These are phyloP conservation scores for Candida odintsovae DNA, from an alignment of 805 yeast genomes.

Conservation along the genomic window DNA sequence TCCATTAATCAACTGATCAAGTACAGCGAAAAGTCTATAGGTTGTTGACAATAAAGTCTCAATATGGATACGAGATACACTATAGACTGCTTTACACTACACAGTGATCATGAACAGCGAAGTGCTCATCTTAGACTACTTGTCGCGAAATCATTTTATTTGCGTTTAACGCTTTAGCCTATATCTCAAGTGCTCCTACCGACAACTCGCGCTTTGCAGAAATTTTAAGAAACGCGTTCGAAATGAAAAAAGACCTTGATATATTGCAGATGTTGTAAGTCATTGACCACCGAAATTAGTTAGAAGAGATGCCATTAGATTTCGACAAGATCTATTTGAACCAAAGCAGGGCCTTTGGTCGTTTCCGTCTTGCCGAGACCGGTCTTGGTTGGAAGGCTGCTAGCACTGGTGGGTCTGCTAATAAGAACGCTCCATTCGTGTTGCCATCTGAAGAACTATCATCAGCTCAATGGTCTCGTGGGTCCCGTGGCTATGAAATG, in stretches of 20 bases:
- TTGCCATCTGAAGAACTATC: conserved; percentile 83
- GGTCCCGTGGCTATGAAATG: conserved; percentile 85
- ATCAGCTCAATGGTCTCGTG: conserved; percentile 85
- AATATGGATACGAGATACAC: too few relatives aligned
- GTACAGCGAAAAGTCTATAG: too few relatives aligned
- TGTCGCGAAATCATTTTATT: too few relatives aligned
- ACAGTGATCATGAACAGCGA: too few relatives aligned
- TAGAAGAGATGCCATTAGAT: conserved; percentile 36
- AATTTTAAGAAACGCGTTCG: not conserved
- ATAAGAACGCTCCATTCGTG: conserved; percentile 67
- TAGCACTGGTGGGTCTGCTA: conserved; percentile 40
- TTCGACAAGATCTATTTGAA: conserved; percentile 88
- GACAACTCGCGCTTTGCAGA: not conserved
- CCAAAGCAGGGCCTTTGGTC: conserved; percentile 77
- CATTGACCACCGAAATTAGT: not conserved
- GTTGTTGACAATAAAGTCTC: too few relatives aligned
- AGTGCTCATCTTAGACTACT: too few relatives aligned
- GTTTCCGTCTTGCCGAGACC: conserved; percentile 92
- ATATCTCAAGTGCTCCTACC: not conserved
- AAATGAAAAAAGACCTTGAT: not conserved
- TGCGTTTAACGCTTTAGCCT: too few relatives aligned
- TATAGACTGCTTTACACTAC: too few relatives aligned
- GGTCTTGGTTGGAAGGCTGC: conserved; percentile 96
- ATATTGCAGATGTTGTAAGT: not conserved
- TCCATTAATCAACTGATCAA: too few relatives aligned